Base-by-base conservation (phyloP, 768 basidiomycete genomes). In the Leccinum truebloodii region DNA sequence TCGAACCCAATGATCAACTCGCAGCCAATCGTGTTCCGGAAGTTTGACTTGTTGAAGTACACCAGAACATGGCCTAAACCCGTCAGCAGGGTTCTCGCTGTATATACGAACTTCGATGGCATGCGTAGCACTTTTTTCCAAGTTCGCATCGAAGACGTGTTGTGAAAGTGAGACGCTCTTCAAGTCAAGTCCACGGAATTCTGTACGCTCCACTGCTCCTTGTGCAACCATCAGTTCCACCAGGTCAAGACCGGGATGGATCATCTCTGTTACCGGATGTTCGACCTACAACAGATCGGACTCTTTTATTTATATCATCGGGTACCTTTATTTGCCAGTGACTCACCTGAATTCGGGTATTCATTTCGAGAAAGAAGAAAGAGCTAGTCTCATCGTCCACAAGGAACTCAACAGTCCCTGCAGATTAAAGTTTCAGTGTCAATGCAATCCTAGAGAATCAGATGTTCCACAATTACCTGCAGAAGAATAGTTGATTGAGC, bases 281-380 rank as follows among this genome's bases (percentile, higher is more conserved):
- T 89, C 88, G 18, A 89, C 86, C 79, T 87, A 65, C 9, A n/a
- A 51, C n/a, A 46, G 13, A 24, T 22, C 3, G 10, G 9, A 55
- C 12, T 22, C 24, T 54, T 62, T 61, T 32, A 55, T 34, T 6
- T 18, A n/a, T 35, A 10, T 13, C n/a, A 52, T 52, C 14, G 18
- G 1, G 18, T 0, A 54, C 3, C 13, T 41, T 22, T 10, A 7
- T 35, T 14, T 8, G 44, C 34, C 34, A 5, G 34, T 6, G 35
- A 41, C 66, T 55, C 55, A 79, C 84, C 67, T 87, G 86, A 50
- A 88, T 81, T 9, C 87, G 79, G 0, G 86, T 85, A 62, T 90
- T 89, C 83, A 89, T 85, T 69, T 90, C 88, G 13, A 90, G 76
- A 61, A 89, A 90, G 74, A 79, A 88, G 72, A 86, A 88, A 1